Percentiles rank a stretch among this genome's conserved stretches.
Conservation (phyloP, 306 rosid genomes). For the Argentina anserina region DNA sequence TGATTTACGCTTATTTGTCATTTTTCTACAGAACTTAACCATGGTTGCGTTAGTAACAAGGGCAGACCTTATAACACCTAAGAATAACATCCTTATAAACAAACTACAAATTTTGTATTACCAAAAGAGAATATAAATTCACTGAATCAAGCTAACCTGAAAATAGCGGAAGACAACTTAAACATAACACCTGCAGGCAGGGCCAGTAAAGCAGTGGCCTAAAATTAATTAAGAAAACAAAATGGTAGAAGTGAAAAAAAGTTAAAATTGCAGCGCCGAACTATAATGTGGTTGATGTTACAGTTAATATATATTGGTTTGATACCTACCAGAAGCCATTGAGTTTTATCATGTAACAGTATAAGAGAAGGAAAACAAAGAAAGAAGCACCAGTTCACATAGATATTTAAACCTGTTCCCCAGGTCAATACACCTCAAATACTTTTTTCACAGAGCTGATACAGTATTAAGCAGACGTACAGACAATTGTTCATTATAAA, state of each 20-base stretch:
- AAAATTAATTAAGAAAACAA: neutral
- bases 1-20: constrained; percentile 6
- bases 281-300: neutral
- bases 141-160: constrained; percentile 26
- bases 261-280: neutral
- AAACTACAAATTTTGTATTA: neutral
- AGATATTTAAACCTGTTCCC: neutral
- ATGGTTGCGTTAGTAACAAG: neutral
- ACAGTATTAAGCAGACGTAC: neutral
- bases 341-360: neutral
- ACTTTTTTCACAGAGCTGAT: neutral
- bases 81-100: neutral
- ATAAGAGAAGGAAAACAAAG: neutral
- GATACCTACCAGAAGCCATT: constrained; percentile 37
- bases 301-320: neutral
- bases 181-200: constrained; percentile 32
- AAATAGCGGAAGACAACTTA: constrained; percentile 19
- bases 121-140: neutral
- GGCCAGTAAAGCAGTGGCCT: constrained; percentile 39
- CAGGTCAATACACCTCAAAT: neutral
- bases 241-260: neutral
- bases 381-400: neutral
- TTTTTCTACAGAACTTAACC: constrained; percentile 15
- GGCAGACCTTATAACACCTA: too few species aligned
- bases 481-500: neutral